Conservation (phyloP, 2,329 filamentous ascomycete genomes). For the Cladophialophora psammophila region DNA sequence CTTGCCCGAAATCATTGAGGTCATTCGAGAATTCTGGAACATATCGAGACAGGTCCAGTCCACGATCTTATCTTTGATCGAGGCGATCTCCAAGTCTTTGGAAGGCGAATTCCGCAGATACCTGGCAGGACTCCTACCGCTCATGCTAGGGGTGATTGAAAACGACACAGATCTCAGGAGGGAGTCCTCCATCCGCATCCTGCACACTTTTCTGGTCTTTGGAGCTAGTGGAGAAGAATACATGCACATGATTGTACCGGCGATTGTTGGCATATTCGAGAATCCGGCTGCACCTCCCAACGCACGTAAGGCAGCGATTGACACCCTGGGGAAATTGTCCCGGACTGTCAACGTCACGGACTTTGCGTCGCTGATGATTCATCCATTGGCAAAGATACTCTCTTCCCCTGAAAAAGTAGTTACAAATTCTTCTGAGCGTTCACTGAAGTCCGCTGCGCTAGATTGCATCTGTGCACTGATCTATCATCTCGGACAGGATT, state of each 20-base stretch:
- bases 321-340: constrained; percentile 92
- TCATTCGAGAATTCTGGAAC: constrained; percentile 91
- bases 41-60: constrained; percentile 79
- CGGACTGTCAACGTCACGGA: constrained; percentile 97
- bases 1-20: constrained; percentile 82
- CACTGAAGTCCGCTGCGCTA: constrained; percentile 79
- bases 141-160: constrained; percentile 94
- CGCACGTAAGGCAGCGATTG: constrained; percentile 87
- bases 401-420: constrained; percentile 58
- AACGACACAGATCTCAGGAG: constrained; percentile 78
- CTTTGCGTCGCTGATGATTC: constrained; percentile 94
- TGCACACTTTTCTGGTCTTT: constrained; percentile 95
- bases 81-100: constrained; percentile 89
- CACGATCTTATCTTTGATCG: constrained; percentile 89
- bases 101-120: constrained; percentile 99
- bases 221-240: constrained; percentile 96
- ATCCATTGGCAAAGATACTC: constrained; percentile 80
- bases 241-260: constrained; percentile 97
- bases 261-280: constrained; percentile 93
- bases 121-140: constrained; percentile 82
- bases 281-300: constrained; percentile 80
- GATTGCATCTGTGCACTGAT: constrained; percentile 96
- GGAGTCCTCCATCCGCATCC: constrained; percentile 84
- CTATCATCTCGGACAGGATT: constrained; percentile 94
- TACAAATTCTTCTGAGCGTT: constrained; percentile 67